phyloP scores from a whole-genome alignment of 805 yeast species.

The Priceomyces fermenticarens region DNA sequence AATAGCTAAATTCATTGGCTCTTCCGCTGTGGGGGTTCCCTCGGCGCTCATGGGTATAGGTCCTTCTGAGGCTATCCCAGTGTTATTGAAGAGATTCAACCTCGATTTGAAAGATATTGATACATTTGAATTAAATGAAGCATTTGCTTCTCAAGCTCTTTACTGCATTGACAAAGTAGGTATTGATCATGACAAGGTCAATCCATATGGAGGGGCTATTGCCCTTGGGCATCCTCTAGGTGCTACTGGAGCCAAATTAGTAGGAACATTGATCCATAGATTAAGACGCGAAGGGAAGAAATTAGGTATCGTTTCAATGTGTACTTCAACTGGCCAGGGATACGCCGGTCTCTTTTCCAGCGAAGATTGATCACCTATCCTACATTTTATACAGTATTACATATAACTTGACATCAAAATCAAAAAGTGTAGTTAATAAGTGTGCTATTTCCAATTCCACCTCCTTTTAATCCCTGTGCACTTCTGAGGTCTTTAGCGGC shows the following conservation, averaged over 20 bases:
- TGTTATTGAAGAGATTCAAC: conserved; percentile 18
- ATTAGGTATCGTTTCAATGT: conserved; percentile 39
- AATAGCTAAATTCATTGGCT: conserved; percentile 26
- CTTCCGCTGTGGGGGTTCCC: conserved; percentile 33
- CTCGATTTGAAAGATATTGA: conserved; percentile 23
- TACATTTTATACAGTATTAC: neutral
- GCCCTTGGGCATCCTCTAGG: conserved; percentile 47
- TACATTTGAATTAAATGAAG: conserved; percentile 34
- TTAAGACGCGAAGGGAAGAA: conserved; percentile 24
- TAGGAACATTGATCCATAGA: conserved; percentile 34
- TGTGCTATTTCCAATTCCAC: too few relatives aligned
- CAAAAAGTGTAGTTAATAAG: too few relatives aligned
- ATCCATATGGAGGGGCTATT: conserved; percentile 17
- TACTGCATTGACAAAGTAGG: conserved; percentile 24
- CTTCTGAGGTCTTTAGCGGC: too few relatives aligned
- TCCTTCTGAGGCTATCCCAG: conserved; percentile 32
- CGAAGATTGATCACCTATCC: conserved; percentile 21
- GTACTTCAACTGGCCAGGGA: conserved; percentile 41
- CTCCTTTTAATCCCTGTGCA: too few relatives aligned
- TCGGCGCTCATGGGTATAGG: conserved; percentile 35
- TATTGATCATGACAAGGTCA: conserved; percentile 38
- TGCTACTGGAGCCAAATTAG: too few relatives aligned
- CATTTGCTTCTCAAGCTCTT: conserved; percentile 35
- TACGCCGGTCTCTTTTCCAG: conserved; percentile 33
- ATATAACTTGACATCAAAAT: neutral